A percentile compares a stretch with the other conserved stretches of the same genome.
These are phyloP conservation scores for Termitomyces sp. DNA, from an alignment of 768 basidiomycete species.

Conservation along the genomic window DNA sequence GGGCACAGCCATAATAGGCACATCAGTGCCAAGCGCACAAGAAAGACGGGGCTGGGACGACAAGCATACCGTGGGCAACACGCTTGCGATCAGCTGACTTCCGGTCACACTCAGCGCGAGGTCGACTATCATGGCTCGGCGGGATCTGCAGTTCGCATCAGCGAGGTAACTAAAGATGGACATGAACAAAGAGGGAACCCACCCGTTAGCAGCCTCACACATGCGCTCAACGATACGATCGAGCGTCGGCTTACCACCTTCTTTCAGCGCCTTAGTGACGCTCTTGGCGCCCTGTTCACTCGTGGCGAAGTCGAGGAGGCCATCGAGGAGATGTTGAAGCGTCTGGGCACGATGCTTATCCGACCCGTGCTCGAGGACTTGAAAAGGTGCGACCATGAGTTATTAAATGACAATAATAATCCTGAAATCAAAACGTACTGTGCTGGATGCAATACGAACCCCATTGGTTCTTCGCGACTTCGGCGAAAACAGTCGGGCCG, in stretches of 20 bases:
- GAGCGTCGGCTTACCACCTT: slow-evolving; percentile 73
- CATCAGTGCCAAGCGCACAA: not conserved
- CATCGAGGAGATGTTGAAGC: slow-evolving; percentile 69
- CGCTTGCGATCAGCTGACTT: slow-evolving; percentile 80
- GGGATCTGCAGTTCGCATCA: slow-evolving; percentile 28
- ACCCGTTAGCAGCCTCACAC: slow-evolving; percentile 87
- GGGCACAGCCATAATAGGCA: not conserved
- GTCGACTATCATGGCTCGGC: slow-evolving; percentile 84
- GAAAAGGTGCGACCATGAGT: not conserved
- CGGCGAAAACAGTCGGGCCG: slow-evolving; percentile 59
- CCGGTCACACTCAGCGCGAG: slow-evolving; percentile 79
- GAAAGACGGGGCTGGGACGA: not conserved
- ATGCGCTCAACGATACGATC: slow-evolving; percentile 73
- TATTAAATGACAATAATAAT: not conserved
- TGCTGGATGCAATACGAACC: slow-evolving; percentile 86
- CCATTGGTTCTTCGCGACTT: slow-evolving; percentile 86
- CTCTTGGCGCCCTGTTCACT: slow-evolving; percentile 88
- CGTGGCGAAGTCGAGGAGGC: slow-evolving; percentile 75
- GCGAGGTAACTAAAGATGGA: not conserved
- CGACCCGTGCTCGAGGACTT: slow-evolving; percentile 80
- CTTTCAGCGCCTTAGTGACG: slow-evolving; percentile 81
- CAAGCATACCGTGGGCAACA: slow-evolving; percentile 45
- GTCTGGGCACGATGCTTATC: slow-evolving; percentile 70
- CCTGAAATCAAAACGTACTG: slow-evolving; percentile 41
- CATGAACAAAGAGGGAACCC: slow-evolving; percentile 6